phyloP scores from a whole-genome alignment of 805 yeast species.

The Metschnikowia drakensbergensis region DNA sequence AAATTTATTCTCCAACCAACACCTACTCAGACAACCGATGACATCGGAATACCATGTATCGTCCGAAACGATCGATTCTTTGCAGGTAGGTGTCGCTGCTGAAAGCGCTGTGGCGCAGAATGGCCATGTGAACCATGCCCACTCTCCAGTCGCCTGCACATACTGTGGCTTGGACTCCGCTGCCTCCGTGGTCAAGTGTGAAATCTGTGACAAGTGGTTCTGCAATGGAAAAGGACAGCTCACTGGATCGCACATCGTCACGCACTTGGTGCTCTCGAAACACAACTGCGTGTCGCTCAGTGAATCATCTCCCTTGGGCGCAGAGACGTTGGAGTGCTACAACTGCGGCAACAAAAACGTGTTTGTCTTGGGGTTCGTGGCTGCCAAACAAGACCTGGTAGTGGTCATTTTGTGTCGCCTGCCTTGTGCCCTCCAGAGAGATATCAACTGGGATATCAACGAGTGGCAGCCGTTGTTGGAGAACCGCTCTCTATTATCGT shows the following conservation, averaged over 20 bases:
- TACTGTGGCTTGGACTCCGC: slow-evolving; percentile 76
- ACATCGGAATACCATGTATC: slow-evolving; percentile 4
- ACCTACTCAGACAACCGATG: slow-evolving; percentile 3
- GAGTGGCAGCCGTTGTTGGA: slow-evolving; percentile 88
- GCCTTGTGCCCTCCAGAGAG: slow-evolving; percentile 79
- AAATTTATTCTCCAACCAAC: slow-evolving; percentile 1
- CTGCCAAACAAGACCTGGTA: slow-evolving; percentile 81
- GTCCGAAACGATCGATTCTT: neutral
- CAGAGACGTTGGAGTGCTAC: slow-evolving; percentile 81
- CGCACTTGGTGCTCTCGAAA: slow-evolving; percentile 76
- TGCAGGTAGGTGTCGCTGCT: slow-evolving; percentile 2
- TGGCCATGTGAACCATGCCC: neutral
- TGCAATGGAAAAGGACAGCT: slow-evolving; percentile 67
- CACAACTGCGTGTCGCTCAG: slow-evolving; percentile 75
- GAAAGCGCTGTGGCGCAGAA: neutral
- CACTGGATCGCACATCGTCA: slow-evolving; percentile 75
- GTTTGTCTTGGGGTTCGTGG: slow-evolving; percentile 78
- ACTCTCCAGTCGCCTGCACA: slow-evolving; percentile 29
- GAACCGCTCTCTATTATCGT: slow-evolving; percentile 69
- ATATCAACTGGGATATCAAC: slow-evolving; percentile 78
- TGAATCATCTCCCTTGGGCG: slow-evolving; percentile 81
- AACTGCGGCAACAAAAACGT: slow-evolving; percentile 79
- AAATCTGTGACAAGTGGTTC: slow-evolving; percentile 79
- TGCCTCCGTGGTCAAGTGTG: slow-evolving; percentile 68
- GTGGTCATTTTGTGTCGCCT: slow-evolving; percentile 83